Conservation (phyloP, 441 rosid genomes). For the Adansonia rubrostipa region DNA sequence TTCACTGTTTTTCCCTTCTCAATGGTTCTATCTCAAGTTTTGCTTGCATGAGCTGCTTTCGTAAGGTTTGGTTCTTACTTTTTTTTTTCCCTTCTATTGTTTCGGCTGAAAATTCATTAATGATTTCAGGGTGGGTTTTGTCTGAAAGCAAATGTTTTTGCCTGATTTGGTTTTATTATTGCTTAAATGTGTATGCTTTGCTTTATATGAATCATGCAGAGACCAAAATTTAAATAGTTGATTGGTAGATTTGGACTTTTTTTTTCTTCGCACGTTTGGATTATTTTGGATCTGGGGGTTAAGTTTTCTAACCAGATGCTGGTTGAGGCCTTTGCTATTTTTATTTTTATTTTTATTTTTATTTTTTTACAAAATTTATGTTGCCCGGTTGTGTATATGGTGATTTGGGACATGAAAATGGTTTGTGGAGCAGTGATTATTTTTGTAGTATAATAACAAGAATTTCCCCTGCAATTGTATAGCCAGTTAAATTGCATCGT, state of each 20-base stretch:
- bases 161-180: conserved; percentile 9
- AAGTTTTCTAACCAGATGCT: background rate
- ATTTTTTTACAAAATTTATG: too few relatives aligned
- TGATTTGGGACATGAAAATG: background rate
- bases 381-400: background rate
- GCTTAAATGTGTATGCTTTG: conserved; percentile 16
- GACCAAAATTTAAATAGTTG: conserved; percentile 15
- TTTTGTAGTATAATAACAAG: background rate
- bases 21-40: background rate
- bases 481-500: background rate
- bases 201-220: background rate
- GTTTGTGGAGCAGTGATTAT: background rate
- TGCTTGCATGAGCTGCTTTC: conserved; percentile 35
- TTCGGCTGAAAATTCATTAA: background rate
- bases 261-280: background rate
- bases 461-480: background rate
- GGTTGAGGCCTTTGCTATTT: background rate
- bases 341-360: background rate
- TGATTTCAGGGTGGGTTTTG: conserved; percentile 6
- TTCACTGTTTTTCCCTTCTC: conserved; percentile 28
- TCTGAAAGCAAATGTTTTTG: background rate
- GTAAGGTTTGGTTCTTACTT: conserved; percentile 35
- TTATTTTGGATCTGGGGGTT: conserved; percentile 47
- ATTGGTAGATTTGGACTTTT: conserved; percentile 24
- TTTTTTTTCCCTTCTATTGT: background rate